Evolutionary conservation across 2,329 filamentous ascomycete species (phyloP).

Genomic region (Tricladium varicosporioides): DNA sequence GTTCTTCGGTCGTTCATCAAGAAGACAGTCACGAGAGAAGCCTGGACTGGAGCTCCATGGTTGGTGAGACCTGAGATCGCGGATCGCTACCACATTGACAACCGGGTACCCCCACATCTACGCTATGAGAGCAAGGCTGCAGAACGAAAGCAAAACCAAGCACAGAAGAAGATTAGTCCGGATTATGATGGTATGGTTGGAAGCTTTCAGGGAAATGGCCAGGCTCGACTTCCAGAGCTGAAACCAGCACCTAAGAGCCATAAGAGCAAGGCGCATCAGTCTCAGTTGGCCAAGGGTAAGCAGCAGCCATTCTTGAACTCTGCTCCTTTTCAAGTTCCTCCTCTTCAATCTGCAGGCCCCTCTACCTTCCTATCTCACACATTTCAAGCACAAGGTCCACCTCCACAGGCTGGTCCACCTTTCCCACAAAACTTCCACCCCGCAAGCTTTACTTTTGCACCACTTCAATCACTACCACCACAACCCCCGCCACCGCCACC

Average conservation of each 20-base stretch:
- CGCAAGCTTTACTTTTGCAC: conserved; percentile 44
- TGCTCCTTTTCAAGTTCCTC: conserved; percentile 25
- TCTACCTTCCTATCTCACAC: conserved; percentile 31
- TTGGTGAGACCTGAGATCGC: conserved; percentile 86
- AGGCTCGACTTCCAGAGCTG: conserved; percentile 65
- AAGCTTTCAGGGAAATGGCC: conserved; percentile 40
- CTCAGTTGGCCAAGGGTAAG: conserved; percentile 38
- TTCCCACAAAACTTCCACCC: conserved; percentile 40
- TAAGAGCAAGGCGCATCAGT: conserved; percentile 57
- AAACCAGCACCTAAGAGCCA: conserved; percentile 71
- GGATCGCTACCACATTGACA: conserved; percentile 79
- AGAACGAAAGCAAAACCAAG: conserved; percentile 71
- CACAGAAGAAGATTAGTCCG: conserved; percentile 50
- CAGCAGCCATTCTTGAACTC: conserved; percentile 36
- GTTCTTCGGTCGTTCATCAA: conserved; percentile 93
- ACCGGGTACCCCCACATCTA: conserved; percentile 78
- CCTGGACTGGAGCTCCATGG: conserved; percentile 97
- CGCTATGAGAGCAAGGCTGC: conserved; percentile 77
- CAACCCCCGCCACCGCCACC: conserved; percentile 67
- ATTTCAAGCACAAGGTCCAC: conserved; percentile 34
- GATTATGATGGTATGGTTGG: conserved; percentile 36
- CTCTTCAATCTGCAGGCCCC: conserved; percentile 24
- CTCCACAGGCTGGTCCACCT: conserved; percentile 29
- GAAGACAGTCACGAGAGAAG: conserved; percentile 85
- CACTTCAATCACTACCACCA: conserved; percentile 46